phyloP scores from a whole-genome alignment of 495 filamentous ascomycete genomes.

The Lasiosphaeria hispida region DNA sequence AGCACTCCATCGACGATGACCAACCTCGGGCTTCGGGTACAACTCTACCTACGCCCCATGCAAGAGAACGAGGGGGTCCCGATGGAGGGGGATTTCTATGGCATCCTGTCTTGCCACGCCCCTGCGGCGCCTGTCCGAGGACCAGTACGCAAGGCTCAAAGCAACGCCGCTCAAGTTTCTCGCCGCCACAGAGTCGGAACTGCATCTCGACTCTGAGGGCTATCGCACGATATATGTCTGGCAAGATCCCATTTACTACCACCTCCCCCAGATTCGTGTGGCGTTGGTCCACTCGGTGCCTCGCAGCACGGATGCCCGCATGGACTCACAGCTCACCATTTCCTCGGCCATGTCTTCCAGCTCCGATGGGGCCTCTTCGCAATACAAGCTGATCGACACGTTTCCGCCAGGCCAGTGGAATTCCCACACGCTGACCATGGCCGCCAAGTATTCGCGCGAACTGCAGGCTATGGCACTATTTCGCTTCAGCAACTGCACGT shows the following conservation, averaged over 20 bases:
- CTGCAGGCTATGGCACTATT: constrained; percentile 1
- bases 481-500: no score
- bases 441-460: background rate
- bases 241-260: constrained; percentile 5
- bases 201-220: background rate
- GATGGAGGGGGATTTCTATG: constrained; percentile 5
- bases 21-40: constrained; percentile 2
- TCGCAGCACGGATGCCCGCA: background rate
- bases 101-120: constrained; percentile 1
- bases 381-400: background rate
- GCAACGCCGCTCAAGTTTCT: background rate
- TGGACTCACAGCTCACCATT: no score
- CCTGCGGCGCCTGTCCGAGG: background rate
- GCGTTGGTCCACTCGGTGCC: background rate
- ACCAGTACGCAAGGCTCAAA: background rate
- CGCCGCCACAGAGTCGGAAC: background rate
- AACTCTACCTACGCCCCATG: constrained; percentile 5
- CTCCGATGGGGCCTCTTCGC: background rate
- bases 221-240: constrained; percentile 3
- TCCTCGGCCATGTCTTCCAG: background rate
- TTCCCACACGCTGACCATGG: background rate
- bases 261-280: background rate
- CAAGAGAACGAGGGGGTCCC: background rate
- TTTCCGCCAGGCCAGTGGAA: background rate
- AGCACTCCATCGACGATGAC: constrained; percentile 1